Evolutionary conservation across 345 rosid genomes (phyloP).

Genomic region (Lumnitzera racemosa): DNA sequence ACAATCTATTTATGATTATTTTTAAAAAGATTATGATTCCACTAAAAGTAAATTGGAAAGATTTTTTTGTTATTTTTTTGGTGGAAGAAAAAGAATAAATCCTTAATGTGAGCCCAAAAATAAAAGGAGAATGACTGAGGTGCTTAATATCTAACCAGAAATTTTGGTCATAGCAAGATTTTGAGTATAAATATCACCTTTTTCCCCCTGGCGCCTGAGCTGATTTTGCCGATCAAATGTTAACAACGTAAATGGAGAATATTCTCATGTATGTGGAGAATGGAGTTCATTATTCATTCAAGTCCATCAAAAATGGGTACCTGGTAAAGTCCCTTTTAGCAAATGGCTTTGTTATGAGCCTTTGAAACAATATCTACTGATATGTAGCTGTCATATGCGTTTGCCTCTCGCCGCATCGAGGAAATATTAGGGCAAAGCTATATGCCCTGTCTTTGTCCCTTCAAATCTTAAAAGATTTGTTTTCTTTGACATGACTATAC

Average conservation of each 20-base stretch:
- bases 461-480: neutral
- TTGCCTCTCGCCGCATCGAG: conserved; percentile 13
- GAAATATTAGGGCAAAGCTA: neutral
- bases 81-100: conserved; percentile 2
- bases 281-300: neutral
- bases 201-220: neutral
- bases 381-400: conserved; percentile 1
- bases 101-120: neutral
- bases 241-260: conserved; percentile 6
- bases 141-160: neutral
- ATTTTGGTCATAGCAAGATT: neutral
- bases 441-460: neutral
- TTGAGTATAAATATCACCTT: neutral
- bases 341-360: too few relatives aligned
- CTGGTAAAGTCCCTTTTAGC: neutral
- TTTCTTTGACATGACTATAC: too few relatives aligned
- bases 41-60: conserved; percentile 1
- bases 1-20: too few relatives aligned
- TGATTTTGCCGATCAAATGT: neutral
- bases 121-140: neutral
- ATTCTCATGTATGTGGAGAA: conserved; percentile 3
- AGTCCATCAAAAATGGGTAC: conserved; percentile 16
- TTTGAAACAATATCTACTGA: too few relatives aligned
- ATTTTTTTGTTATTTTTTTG: too few relatives aligned
- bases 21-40: neutral